Base-by-base conservation (phyloP, 2,329 filamentous ascomycete species). In the Byssoonygena ceratinophila region DNA sequence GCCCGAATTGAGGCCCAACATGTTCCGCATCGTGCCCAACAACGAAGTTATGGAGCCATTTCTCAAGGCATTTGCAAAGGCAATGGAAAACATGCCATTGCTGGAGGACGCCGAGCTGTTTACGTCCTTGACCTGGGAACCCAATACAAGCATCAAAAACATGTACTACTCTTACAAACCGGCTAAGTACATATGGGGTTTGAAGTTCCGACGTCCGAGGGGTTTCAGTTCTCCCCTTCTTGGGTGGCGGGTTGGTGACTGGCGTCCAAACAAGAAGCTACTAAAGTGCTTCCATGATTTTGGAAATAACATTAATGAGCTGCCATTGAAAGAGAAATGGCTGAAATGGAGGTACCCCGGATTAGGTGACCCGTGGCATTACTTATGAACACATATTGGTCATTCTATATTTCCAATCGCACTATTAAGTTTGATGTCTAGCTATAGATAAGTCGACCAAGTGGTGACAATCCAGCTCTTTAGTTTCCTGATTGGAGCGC, bases 211-310 rank as follows among this genome's bases (percentile, higher is more conserved):
- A 14, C 52, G 14, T 44, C 40, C 12, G 50, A 37, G 8, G 27
- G 20, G n/a, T n/a, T n/a, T n/a, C 18, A 27, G 44, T 4, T 31
- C 27, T 36, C 53, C 53, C 3, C 2, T 48, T 49, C 25, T 50
- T 47, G 49, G 47, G 23, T 55, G 53, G 53, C 49, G 37, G 44
- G 49, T 55, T 29, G 53, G 45, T 31, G 29, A 40, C 18, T 55
- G 53, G 53, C 23, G 44, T 14, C 49, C 53, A 16, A 55, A 50
- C 41, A 11, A 45, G 22, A 44, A 14, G 18, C 37, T 55, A 22
- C 46, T 8, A 5, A 18, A 50, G 14, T 34, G 20, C 31, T 54
- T 54, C 31, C 22, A 32, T 29, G 48, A 54, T 5, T 12, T 44
- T 16, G 40, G 22, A 23, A 44, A 34, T 16, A 9, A 29, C 27